A percentile compares a stretch with the other conserved stretches of the same genome.
These are phyloP conservation scores for Collybia nuda DNA, from an alignment of 768 basidiomycete genomes.

Conservation along the genomic window DNA sequence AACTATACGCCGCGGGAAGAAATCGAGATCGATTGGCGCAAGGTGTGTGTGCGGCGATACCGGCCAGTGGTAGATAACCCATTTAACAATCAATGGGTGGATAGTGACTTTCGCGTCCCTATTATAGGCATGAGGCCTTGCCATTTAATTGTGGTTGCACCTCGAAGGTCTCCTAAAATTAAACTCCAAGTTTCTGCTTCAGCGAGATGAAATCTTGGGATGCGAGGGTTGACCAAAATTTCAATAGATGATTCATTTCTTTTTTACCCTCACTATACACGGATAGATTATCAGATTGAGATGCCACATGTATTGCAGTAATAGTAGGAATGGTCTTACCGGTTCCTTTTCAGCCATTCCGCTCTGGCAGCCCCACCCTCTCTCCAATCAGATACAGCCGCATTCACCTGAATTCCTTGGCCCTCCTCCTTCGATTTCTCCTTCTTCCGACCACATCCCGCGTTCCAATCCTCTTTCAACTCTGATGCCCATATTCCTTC, in stretches of 20 bases:
- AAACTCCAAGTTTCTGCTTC: conserved; percentile 57
- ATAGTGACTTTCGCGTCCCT: too few species aligned
- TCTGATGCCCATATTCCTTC: conserved; percentile 36
- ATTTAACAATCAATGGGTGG: too few species aligned
- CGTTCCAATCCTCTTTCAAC: conserved; percentile 21
- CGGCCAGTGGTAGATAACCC: too few species aligned
- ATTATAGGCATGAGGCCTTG: too few species aligned
- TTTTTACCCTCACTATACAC: conserved; percentile 48
- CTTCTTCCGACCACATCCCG: conserved; percentile 30
- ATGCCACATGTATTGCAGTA: neutral
- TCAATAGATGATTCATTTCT: conserved; percentile 52
- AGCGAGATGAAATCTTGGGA: conserved; percentile 52
- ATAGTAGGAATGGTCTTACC: conserved; percentile 30
- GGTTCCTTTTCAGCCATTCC: conserved; percentile 62
- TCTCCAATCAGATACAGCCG: conserved; percentile 48
- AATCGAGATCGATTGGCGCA: conserved; percentile 12
- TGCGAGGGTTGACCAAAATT: conserved; percentile 47
- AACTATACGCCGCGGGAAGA: conserved; percentile 12
- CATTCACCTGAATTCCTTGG: conserved; percentile 25
- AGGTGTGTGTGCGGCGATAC: conserved; percentile 1
- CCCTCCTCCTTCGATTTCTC: conserved; percentile 35
- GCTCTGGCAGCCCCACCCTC: conserved; percentile 46
- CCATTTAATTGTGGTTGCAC: too few species aligned
- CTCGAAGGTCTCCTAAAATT: conserved; percentile 15
- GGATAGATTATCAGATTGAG: conserved; percentile 8